A percentile compares a stretch with the other conserved stretches of the same genome.
phyloP scores from a whole-genome alignment of 2,329 filamentous ascomycete species.

The Colletotrichum lindemuthianum region DNA sequence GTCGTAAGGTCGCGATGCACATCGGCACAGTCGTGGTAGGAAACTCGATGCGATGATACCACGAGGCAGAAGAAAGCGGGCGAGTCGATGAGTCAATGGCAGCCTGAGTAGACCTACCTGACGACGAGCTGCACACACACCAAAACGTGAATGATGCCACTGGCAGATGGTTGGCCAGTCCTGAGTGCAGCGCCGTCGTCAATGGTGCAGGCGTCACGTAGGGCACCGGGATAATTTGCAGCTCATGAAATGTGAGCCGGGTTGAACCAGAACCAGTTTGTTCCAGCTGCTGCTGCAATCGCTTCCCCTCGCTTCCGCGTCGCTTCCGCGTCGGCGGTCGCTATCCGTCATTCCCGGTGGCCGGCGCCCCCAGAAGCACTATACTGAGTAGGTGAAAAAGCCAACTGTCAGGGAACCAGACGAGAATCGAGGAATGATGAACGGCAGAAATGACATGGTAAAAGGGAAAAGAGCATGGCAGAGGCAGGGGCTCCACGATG shows the following conservation, averaged over 20 bases:
- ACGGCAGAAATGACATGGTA: conserved; percentile 4
- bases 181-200: too few relatives aligned
- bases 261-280: background rate
- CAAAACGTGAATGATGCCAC: too few relatives aligned
- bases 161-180: too few relatives aligned
- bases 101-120: background rate
- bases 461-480: conserved; percentile 8
- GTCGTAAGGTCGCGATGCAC: conserved; percentile 4
- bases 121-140: too few relatives aligned
- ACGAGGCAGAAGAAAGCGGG: background rate
- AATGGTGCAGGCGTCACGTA: too few relatives aligned
- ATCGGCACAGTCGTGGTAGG: background rate
- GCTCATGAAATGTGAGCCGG: background rate
- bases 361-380: background rate
- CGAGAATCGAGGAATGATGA: background rate
- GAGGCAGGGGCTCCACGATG: background rate
- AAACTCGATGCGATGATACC: conserved; percentile 19
- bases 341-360: conserved; percentile 1
- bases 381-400: background rate
- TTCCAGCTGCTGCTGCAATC: conserved; percentile 1
- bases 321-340: background rate
- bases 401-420: background rate
- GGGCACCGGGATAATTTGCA: too few relatives aligned
- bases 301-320: too few relatives aligned
- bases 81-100: background rate